Base-by-base conservation (phyloP, 2,329 filamentous ascomycete genomes). In the Colletotrichum sublineola region DNA sequence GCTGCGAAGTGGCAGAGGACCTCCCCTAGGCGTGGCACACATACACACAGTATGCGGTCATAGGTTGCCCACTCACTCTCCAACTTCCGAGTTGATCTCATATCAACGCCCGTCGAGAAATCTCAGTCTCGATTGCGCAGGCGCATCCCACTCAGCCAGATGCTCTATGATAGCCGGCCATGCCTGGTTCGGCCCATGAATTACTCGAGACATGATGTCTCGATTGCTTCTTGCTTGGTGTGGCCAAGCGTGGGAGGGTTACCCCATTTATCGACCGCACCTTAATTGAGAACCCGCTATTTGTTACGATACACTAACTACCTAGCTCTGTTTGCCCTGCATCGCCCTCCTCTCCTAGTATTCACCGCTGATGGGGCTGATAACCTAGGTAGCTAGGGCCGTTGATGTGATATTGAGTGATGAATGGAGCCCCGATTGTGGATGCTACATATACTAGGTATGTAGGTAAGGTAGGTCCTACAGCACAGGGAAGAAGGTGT, bases 131-230 rank as follows among this genome's bases (percentile, higher is more conserved):
- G 20, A 24, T 50, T 62, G 58, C 31, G 24, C 42, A 36, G 20
- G 7, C 14, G 8, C 68, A 67, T 53, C 57, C 38, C 31, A 46
- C 58, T 52, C 57, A 29, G 24, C 50, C 12, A 62, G 29, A n/a
- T 71, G 24, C 46, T 20, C 46, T 48, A 15, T 24, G 24, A 24
- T 33, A 50, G 52, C 50, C 58, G 40, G 24, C 55, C 55, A 61
- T 66, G 67, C 38, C 62, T 70, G 18, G 62, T 68, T 29, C 31
- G 38, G 38, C 40, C 29, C 68, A 68, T 63, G 65, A 66, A 71
- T 63, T 40, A 58, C 57, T 63, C 55, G 65, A 68, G 65, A 72
- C 60, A 72, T 29, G 29, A 31, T 69, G 66, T 72, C 65, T 63
- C 60, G 64, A 58, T 18, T 64, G 58, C 64, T 57, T 57, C 53